Evolutionary conservation across 768 basidiomycete genomes (phyloP), one percentile per base, ranked within the genome.

Genomic region (Mycena vulgaris): DNA sequence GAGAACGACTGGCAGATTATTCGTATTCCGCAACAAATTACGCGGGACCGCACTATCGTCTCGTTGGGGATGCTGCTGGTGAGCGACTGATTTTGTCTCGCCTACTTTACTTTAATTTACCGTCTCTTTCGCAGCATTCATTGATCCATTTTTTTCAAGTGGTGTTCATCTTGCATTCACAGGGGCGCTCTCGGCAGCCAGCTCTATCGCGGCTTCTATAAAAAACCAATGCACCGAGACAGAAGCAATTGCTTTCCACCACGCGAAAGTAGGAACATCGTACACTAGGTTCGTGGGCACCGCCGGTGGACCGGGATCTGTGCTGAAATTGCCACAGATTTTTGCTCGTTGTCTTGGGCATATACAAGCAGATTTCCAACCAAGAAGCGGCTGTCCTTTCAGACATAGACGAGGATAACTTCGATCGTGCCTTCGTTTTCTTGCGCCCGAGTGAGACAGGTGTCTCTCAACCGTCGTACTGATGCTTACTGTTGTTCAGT

Each of bases 61-160:
- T 82, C 39, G 75, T 77, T 25, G 82, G 81, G 16, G 82, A 83
- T 52, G 80, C 82, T 16, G 78, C 75, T 45, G 78, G 79, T 79
- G 60, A 42, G 57, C n/a, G 53, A 25, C 30, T 52, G 27, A 19
- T n/a, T 47, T 28, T 87, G n/a, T n/a, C n/a, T n/a, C n/a, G n/a
- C n/a, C n/a, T n/a, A n/a, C n/a, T n/a, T n/a, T n/a, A n/a, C n/a
- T n/a, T n/a, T n/a, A n/a, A n/a, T n/a, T n/a, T n/a, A n/a, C n/a
- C n/a, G n/a, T n/a, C n/a, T n/a, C 14, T 48, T n/a, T n/a, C n/a
- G n/a, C n/a, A 53, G 63, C 51, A 6, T 64, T 64, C 25, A 90
- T 91, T 64, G 89, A 91, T 71, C 89, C 89, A 0, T 86, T 90
- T 78, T 91, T 91, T 79, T 90, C 89, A 5, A 87, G 86, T 58